Evolutionary conservation across 2,329 filamentous ascomycete species (phyloP).

Genomic region (Colletotrichum destructivum): DNA sequence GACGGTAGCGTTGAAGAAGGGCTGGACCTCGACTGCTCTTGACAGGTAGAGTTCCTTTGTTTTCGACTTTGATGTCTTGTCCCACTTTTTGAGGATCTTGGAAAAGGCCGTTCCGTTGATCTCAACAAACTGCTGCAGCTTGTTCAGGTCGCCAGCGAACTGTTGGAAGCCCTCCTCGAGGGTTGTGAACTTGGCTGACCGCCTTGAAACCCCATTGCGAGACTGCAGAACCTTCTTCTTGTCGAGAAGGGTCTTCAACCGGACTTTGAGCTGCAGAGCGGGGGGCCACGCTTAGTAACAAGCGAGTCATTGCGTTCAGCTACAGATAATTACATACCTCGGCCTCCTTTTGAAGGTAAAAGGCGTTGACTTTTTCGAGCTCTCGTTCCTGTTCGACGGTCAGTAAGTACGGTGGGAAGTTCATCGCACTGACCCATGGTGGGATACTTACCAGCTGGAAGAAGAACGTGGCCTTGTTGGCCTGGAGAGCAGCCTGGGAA

Average conservation of each 20-base stretch:
- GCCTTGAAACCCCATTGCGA: conserved; percentile 79
- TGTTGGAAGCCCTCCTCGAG: conserved; percentile 97
- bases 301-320: conserved; percentile 11
- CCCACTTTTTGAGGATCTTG: conserved; percentile 99
- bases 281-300: conserved; percentile 8
- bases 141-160: conserved; percentile 96
- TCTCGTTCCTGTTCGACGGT: conserved; percentile 85
- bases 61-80: conserved; percentile 99
- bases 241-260: conserved; percentile 91
- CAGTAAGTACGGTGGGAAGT: conserved; percentile 52
- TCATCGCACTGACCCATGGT: conserved; percentile 40
- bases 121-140: conserved; percentile 98
- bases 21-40: conserved; percentile 95
- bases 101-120: conserved; percentile 98
- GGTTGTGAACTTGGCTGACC: conserved; percentile 93
- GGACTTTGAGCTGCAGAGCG: conserved; percentile 83
- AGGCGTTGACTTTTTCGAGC: conserved; percentile 97
- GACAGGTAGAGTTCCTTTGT: conserved; percentile 98
- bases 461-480: conserved; percentile 99
- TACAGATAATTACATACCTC: conserved; percentile 74
- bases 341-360: conserved; percentile 97
- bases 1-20: conserved; percentile 97
- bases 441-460: conserved; percentile 84
- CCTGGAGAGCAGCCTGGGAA: conserved; percentile 91
- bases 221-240: conserved; percentile 95